Percentiles rank a stretch among this genome's conserved stretches.
Evolutionary conservation across 768 basidiomycete species (phyloP).

Genomic region (Boletus pseudopeckii): DNA sequence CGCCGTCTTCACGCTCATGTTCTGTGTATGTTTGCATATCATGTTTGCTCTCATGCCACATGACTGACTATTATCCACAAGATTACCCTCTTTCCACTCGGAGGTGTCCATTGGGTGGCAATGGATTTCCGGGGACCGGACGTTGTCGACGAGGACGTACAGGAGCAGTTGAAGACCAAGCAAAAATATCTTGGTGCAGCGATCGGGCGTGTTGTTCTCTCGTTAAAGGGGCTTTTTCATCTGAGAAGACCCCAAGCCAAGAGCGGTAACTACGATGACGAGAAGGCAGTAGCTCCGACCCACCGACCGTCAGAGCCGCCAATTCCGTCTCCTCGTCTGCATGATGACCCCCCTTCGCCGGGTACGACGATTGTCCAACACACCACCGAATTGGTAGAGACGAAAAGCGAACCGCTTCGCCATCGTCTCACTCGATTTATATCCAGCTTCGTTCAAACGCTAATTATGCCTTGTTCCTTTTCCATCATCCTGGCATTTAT

Average conservation of each 20-base stretch:
- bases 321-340: background rate
- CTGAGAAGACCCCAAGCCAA: background rate
- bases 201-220: conserved; percentile 11
- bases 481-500: conserved; percentile 53
- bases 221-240: background rate
- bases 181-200: conserved; percentile 24
- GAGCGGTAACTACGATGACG: background rate
- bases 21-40: conserved; percentile 42
- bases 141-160: conserved; percentile 53
- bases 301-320: background rate
- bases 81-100: conserved; percentile 65
- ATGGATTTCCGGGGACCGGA: conserved; percentile 68
- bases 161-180: conserved; percentile 40
- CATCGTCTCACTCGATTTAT: conserved; percentile 8
- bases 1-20: conserved; percentile 58
- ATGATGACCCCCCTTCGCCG: background rate
- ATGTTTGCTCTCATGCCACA: background rate
- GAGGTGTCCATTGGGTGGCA: conserved; percentile 50
- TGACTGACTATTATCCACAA: conserved; percentile 17
- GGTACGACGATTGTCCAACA: conserved; percentile 8
- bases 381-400: background rate
- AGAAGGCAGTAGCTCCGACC: conserved; percentile 1
- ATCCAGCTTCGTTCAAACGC: conserved; percentile 31
- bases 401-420: conserved; percentile 2
- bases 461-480: conserved; percentile 49